Conservation (phyloP, 2,329 filamentous ascomycete species). For the Talaromyces sp. region DNA sequence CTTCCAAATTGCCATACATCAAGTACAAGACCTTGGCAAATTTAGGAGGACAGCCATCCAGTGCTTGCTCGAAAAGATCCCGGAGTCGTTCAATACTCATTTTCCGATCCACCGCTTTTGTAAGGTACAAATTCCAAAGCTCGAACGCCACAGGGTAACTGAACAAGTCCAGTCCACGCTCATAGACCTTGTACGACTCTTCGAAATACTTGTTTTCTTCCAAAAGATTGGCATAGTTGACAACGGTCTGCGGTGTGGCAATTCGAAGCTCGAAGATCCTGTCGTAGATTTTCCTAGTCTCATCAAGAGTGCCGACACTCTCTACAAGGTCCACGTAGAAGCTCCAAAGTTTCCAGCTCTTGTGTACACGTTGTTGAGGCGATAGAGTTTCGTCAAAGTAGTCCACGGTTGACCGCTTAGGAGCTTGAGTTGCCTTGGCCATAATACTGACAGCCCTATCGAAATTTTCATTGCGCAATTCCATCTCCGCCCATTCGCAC, state of each 20-base stretch:
- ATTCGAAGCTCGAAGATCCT: slow-evolving; percentile 97
- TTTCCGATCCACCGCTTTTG: slow-evolving; percentile 92
- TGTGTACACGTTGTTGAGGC: slow-evolving; percentile 93
- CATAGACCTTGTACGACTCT: slow-evolving; percentile 96
- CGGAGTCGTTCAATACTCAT: slow-evolving; percentile 90
- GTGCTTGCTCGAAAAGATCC: slow-evolving; percentile 93
- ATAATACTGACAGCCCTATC: slow-evolving; percentile 92
- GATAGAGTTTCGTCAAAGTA: slow-evolving; percentile 95
- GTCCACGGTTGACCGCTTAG: slow-evolving; percentile 95
- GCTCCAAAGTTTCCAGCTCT: slow-evolving; percentile 99
- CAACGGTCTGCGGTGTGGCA: slow-evolving; percentile 94
- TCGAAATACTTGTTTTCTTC: slow-evolving; percentile 95
- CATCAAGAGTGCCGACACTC: slow-evolving; percentile 82
- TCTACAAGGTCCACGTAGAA: slow-evolving; percentile 98
- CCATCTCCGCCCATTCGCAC: slow-evolving; percentile 99
- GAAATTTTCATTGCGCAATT: slow-evolving; percentile 91
- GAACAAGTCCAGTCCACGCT: slow-evolving; percentile 95
- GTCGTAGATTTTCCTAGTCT: slow-evolving; percentile 92
- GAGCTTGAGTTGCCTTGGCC: slow-evolving; percentile 95
- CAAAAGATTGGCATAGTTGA: slow-evolving; percentile 94
- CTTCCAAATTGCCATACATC: slow-evolving; percentile 97
- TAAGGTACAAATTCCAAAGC: slow-evolving; percentile 96
- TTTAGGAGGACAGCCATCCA: slow-evolving; percentile 89
- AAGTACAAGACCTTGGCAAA: slow-evolving; percentile 95
- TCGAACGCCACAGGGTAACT: slow-evolving; percentile 97